Evolutionary conservation across 306 rosid species (phyloP).

Genomic region (Hylodesmum podocarpum): DNA sequence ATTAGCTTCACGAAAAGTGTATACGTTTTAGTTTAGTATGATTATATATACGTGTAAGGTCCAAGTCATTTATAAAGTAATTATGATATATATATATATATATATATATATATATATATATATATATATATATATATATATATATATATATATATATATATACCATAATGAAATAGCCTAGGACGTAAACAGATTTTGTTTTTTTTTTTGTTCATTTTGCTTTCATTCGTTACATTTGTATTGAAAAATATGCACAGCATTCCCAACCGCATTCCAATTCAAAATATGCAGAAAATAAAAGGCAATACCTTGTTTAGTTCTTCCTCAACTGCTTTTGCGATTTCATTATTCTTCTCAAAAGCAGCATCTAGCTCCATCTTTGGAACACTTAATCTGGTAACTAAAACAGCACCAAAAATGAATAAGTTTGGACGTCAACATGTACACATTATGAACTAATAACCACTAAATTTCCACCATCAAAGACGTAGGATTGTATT

Average conservation of each 20-base stretch:
- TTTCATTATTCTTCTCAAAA: slow-evolving; percentile 80
- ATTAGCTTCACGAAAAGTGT: neutral
- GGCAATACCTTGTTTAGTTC: slow-evolving; percentile 76
- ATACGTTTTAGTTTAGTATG: neutral
- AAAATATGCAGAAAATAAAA: neutral
- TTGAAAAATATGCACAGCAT: no score
- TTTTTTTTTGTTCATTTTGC: no score
- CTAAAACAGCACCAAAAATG: slow-evolving; percentile 30
- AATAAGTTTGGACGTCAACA: neutral
- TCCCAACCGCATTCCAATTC: neutral
- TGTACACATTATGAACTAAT: neutral
- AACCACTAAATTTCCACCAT: slow-evolving; percentile 43
- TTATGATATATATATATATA: neutral
- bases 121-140: no score
- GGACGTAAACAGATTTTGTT: no score
- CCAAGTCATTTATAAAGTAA: neutral
- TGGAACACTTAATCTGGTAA: slow-evolving; percentile 79
- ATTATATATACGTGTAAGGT: no score
- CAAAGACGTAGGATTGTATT: slow-evolving; percentile 83
- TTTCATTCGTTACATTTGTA: no score
- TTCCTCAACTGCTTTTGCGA: slow-evolving; percentile 77
- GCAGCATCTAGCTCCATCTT: slow-evolving; percentile 70
- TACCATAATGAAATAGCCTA: no score
- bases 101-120: no score
- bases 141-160: no score